These are phyloP conservation scores for Penicillium verhagenii DNA, from an alignment of 495 filamentous ascomycete species.

Conservation along the genomic window DNA sequence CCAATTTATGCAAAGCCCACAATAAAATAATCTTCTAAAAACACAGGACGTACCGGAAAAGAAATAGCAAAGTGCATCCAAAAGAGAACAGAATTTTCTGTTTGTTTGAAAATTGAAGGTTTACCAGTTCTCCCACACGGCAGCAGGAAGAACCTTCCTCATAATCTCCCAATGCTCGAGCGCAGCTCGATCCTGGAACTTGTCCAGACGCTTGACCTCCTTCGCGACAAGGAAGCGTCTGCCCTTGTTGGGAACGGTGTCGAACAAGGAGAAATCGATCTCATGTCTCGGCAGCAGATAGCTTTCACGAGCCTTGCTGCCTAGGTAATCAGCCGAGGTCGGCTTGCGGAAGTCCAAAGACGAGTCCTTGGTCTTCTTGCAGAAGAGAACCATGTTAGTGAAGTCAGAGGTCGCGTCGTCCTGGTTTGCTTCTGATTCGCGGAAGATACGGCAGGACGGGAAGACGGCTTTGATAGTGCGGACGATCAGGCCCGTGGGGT, in stretches of 20 bases:
- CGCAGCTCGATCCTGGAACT: constrained; percentile 72
- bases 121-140: constrained; percentile 90
- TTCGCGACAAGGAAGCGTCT: constrained; percentile 23
- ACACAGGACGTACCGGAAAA: constrained; percentile 1
- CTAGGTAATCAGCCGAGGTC: constrained; percentile 63
- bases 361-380: constrained; percentile 41
- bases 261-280: constrained; percentile 54
- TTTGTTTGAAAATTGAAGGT: background rate
- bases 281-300: constrained; percentile 76
- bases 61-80: background rate
- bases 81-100: background rate
- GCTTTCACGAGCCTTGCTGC: constrained; percentile 62
- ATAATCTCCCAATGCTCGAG: constrained; percentile 89
- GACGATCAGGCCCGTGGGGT: constrained; percentile 67
- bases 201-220: constrained; percentile 56
- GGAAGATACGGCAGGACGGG: constrained; percentile 78
- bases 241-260: constrained; percentile 33
- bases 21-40: background rate
- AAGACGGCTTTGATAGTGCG: constrained; percentile 71
- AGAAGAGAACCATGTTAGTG: constrained; percentile 81
- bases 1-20: background rate
- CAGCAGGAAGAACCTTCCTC: constrained; percentile 73
- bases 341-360: constrained; percentile 68
- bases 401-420: constrained; percentile 59
- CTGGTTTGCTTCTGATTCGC: constrained; percentile 63